Conservation (phyloP, 2,329 filamentous ascomycete species). For the Capronia coronata region DNA sequence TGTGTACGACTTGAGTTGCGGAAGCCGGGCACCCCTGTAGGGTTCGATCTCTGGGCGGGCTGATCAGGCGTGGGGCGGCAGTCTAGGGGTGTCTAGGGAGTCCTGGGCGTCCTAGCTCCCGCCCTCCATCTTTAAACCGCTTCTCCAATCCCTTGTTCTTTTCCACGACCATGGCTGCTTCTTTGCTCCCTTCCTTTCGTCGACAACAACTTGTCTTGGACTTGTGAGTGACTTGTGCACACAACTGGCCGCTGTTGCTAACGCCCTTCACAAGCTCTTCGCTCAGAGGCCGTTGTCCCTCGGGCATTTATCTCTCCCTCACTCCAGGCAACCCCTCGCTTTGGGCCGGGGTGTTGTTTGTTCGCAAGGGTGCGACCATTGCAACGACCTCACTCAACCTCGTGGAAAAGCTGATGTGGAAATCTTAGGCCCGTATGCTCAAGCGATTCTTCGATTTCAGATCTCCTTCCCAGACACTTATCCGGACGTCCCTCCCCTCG, state of each 20-base stretch:
- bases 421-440: slow-evolving; percentile 71
- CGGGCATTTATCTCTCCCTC: slow-evolving; percentile 79
- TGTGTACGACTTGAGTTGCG: neutral
- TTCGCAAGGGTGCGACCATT: slow-evolving; percentile 64
- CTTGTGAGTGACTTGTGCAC: slow-evolving; percentile 56
- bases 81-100: too few relatives aligned
- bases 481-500: slow-evolving; percentile 69
- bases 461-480: slow-evolving; percentile 78
- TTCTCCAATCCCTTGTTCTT: slow-evolving; percentile 8
- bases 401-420: slow-evolving; percentile 3
- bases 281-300: slow-evolving; percentile 72
- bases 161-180: slow-evolving; percentile 10
- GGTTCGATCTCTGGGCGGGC: slow-evolving; percentile 4
- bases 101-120: slow-evolving; percentile 3
- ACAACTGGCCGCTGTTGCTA: slow-evolving; percentile 13
- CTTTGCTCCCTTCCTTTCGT: slow-evolving; percentile 48
- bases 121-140: slow-evolving; percentile 1
- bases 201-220: slow-evolving; percentile 73
- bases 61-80: too few relatives aligned
- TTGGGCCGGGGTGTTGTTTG: slow-evolving; percentile 89
- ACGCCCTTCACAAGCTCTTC: slow-evolving; percentile 54
- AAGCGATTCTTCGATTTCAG: slow-evolving; percentile 81
- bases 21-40: neutral
- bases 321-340: slow-evolving; percentile 71
- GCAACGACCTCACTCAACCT: neutral